Evolutionary conservation across 1,139 yeast species (phyloP).

Genomic region (Yamadazyma sp.): DNA sequence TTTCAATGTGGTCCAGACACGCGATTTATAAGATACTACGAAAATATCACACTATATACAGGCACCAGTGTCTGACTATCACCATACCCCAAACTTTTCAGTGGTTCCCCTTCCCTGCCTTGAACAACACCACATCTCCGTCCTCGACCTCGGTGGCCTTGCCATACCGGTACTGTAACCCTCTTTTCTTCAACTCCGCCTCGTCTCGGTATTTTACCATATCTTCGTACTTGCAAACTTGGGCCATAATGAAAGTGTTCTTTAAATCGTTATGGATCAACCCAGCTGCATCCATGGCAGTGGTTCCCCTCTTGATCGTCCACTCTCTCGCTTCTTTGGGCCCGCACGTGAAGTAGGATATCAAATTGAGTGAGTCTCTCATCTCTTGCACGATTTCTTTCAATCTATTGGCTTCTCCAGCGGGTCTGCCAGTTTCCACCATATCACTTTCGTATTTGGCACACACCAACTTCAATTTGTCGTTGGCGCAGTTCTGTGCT

Average conservation of each 20-base stretch:
- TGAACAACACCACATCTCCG: conserved; percentile 72
- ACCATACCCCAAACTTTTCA: not conserved
- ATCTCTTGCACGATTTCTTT: conserved; percentile 55
- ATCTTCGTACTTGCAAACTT: conserved; percentile 84
- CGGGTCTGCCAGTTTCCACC: conserved; percentile 17
- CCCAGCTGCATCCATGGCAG: conserved; percentile 93
- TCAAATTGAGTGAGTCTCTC: conserved; percentile 67
- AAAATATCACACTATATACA: no score
- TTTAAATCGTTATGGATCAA: conserved; percentile 87
- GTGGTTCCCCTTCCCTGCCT: conserved; percentile 42
- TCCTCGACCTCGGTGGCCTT: conserved; percentile 74
- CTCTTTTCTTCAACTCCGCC: conserved; percentile 42
- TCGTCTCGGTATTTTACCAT: conserved; percentile 46
- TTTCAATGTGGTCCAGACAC: no score
- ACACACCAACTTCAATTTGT: conserved; percentile 55
- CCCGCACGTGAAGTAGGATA: conserved; percentile 91
- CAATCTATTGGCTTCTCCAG: conserved; percentile 33
- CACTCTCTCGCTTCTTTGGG: conserved; percentile 89
- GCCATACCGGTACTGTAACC: conserved; percentile 61
- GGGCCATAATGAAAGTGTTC: conserved; percentile 80
- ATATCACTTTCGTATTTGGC: conserved; percentile 55
- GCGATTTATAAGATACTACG: no score
- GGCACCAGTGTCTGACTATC: no score
- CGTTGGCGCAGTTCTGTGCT: conserved; percentile 52
- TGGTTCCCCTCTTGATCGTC: conserved; percentile 77